Evolutionary conservation across 2,329 filamentous ascomycete species (phyloP), one percentile per base, ranked within the genome.

Genomic region (Colletotrichum sp.): DNA sequence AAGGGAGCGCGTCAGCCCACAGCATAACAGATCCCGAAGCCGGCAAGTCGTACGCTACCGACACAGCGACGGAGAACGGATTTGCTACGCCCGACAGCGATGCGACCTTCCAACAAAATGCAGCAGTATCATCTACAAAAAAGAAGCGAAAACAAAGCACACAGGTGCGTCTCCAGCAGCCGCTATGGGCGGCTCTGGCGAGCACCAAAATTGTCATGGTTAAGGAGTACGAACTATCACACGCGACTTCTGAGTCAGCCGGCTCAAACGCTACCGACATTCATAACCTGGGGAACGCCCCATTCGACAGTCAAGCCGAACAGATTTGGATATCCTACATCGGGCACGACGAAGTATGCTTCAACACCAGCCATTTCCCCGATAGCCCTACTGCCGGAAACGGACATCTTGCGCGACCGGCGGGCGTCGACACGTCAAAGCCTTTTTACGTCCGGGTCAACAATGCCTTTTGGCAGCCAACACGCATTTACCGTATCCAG

Each of bases 191-290:
- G 78, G 96, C 96, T 64, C 91, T 98, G 80, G 96, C 96, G 67
- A 98, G 95, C 86, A 98, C 96, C 82, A 98, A 98, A 89, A 96
- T 98, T 83, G 96, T 97, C 80, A 95, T 98, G 86, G 93, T 98
- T 82, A 97, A 98, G 87, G 96, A 96, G 85, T 95, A 95, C 80
- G 94, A 96, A 85, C 91, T 98, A 83, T 96, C 94, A 79, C 93
- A 94, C 83, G 92, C 93, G 74, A 91, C 93, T 76, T 91, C 92
- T 71, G 94, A 96, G 85, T 93, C 93, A 67, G 92, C 91, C 36
- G 93, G 93, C 81, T 93, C 94, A 79, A 93, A 94, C 82, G 92
- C 93, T 80, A 95, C 93, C 81, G 93, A 95, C 81, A 92, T 94
- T 82, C 93, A 95, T 85, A 94, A 95, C 84, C 89, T 95, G 82